Percentiles rank a stretch among this genome's conserved stretches.
phyloP scores from a whole-genome alignment of 1,139 yeast species.

The Diutina mesorugosa region DNA sequence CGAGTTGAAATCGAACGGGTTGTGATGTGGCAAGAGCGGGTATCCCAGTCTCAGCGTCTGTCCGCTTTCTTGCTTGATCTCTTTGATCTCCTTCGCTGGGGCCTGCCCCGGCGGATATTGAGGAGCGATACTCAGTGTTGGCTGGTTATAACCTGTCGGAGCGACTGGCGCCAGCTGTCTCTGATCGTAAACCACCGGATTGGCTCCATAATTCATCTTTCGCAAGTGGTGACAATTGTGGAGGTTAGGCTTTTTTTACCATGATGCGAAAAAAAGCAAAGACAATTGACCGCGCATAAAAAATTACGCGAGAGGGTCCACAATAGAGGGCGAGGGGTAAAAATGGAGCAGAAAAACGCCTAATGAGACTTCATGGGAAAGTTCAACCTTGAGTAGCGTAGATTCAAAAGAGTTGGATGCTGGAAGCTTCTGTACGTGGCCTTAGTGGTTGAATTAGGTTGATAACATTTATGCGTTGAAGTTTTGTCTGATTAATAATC shows the following conservation, averaged over 20 bases:
- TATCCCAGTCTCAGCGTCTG: not conserved
- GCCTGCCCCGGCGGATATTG: not conserved
- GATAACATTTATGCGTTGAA: too few species aligned
- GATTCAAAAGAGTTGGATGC: too few species aligned
- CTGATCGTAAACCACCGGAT: not conserved
- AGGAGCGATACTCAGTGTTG: not conserved
- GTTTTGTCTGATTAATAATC: too few species aligned
- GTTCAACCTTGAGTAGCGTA: not conserved
- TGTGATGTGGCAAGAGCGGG: constrained; percentile 11
- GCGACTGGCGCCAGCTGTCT: not conserved
- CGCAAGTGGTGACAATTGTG: not conserved
- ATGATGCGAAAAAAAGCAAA: not conserved
- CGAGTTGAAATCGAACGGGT: constrained; percentile 29
- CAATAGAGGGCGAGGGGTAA: not conserved
- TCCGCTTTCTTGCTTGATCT: not conserved
- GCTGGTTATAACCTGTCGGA: not conserved
- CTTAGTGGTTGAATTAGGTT: not conserved
- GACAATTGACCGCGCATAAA: not conserved
- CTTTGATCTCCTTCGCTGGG: not conserved
- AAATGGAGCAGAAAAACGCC: not conserved
- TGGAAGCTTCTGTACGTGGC: not conserved
- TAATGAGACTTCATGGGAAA: not conserved
- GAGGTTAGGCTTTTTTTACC: not conserved
- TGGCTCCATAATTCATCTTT: not conserved
- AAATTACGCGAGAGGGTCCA: not conserved